Evolutionary conservation across 1,139 yeast genomes (phyloP).

Genomic region (Blastobotrys persicus): DNA sequence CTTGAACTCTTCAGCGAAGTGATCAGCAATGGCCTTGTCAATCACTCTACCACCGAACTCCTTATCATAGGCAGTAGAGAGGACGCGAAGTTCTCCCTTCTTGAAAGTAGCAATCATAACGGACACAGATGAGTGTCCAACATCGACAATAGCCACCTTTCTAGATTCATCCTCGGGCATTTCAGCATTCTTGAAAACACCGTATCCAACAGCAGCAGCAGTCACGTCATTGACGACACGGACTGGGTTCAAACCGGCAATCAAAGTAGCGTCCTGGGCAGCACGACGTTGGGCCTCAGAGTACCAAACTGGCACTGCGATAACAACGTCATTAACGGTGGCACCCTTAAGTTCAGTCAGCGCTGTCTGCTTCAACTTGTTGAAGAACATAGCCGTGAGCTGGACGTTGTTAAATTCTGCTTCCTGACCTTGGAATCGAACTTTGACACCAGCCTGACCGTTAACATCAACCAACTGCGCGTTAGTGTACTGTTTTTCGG

Average conservation of each 20-base stretch:
- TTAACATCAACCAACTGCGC: constrained; percentile 62
- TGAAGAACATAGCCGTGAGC: constrained; percentile 90
- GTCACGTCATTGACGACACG: constrained; percentile 96
- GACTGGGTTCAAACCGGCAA: constrained; percentile 97
- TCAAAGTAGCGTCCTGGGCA: constrained; percentile 88
- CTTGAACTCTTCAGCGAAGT: constrained; percentile 90
- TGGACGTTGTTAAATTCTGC: constrained; percentile 83
- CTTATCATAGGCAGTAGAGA: constrained; percentile 91
- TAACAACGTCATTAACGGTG: constrained; percentile 74
- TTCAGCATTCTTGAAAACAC: constrained; percentile 88
- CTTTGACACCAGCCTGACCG: constrained; percentile 81
- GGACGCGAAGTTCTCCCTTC: constrained; percentile 92
- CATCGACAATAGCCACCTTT: constrained; percentile 89
- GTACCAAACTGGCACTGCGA: constrained; percentile 97
- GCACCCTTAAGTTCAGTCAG: constrained; percentile 68
- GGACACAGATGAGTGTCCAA: constrained; percentile 95
- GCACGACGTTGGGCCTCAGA: constrained; percentile 97
- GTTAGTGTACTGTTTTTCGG: constrained; percentile 59
- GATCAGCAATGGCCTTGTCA: constrained; percentile 89
- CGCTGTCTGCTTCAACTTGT: constrained; percentile 82
- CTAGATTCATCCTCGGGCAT: constrained; percentile 91
- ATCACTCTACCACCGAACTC: constrained; percentile 98
- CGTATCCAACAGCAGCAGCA: constrained; percentile 98
- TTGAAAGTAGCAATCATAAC: constrained; percentile 88
- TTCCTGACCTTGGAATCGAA: constrained; percentile 77